Base-by-base conservation (phyloP, 176 grass and related monocot species). In the Musa itinerans region DNA sequence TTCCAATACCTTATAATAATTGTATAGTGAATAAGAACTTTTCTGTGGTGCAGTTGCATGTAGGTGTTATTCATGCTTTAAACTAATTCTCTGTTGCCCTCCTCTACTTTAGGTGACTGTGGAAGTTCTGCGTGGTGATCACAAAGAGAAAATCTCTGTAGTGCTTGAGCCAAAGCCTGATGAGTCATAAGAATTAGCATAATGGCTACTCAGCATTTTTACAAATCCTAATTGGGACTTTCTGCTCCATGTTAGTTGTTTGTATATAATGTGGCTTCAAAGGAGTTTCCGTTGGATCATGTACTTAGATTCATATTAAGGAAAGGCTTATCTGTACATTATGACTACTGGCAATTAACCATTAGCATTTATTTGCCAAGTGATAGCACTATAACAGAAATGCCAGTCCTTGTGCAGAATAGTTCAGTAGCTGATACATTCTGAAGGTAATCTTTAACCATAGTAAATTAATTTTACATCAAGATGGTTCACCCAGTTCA, bases 131-230 rank as follows among this genome's bases (percentile, higher is more conserved):
- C 89, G 95, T 54, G 95, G 88, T 25, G 95, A 99, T 10, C 88
- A 94, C 9, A 92, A 92, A 81, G 95, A 99, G 91, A 99, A 99
- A 82, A 80, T 99, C 43, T 26, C 81, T n/a, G 95, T 99, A 76
- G 66, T 94, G 53, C 95, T 99, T 27, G 95, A 94, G 70, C 86
- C 91, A n/a, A 99, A 89, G 75, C 80, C 85, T 0, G 91, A 99
- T 62, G 95, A 91, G 73, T 92, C 95, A 78, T 99, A 69, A 11
- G 13, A 14, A 10, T 48, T 34, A 16, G 11, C 9, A 4, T 23
- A 43, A 15, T 12, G 65, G 14, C 7, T 8, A 8, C 26, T 29
- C 27, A 17, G 25, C 65, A 68, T 68, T 6, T 68, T 68, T 4
- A 15, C 65, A 68, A 69, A 16, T 69, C 50, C 67, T 19, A 50